phyloP scores from a whole-genome alignment of 2,329 filamentous ascomycete genomes.

The Fusarium setosum region DNA sequence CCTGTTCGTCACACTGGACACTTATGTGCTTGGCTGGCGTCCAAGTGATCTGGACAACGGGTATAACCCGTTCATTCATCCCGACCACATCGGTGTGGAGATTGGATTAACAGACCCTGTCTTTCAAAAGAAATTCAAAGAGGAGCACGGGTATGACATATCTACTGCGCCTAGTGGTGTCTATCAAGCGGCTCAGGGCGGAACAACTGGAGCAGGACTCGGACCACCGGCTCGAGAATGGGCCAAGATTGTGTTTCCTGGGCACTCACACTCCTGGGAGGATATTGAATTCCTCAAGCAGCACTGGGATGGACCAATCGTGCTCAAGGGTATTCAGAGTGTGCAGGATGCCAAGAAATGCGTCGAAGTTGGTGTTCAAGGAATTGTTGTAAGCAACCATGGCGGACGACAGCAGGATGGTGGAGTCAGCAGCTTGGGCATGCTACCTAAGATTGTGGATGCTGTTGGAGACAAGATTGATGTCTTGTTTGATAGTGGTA shows the following conservation, averaged over 20 bases:
- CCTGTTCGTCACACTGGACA: not conserved
- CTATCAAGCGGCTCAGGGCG: constrained; percentile 22
- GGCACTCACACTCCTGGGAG: constrained; percentile 26
- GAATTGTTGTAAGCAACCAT: constrained; percentile 29
- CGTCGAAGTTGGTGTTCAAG: constrained; percentile 18
- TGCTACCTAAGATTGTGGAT: constrained; percentile 10
- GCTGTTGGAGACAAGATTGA: constrained; percentile 14
- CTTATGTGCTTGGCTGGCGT: not conserved
- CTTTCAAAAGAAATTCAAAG: constrained; percentile 23
- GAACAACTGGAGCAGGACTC: constrained; percentile 17
- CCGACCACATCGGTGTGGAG: constrained; percentile 27
- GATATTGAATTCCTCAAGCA: constrained; percentile 25
- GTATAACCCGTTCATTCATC: constrained; percentile 30
- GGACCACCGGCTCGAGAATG: constrained; percentile 23
- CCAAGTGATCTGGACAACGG: constrained; percentile 19
- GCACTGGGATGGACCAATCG: constrained; percentile 24
- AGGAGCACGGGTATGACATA: constrained; percentile 24
- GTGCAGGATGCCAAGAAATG: constrained; percentile 22
- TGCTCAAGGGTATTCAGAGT: constrained; percentile 28
- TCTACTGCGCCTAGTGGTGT: constrained; percentile 11
- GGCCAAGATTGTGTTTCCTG: constrained; percentile 30
- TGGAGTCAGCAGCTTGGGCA: constrained; percentile 25
- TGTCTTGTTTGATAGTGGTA: constrained; percentile 18
- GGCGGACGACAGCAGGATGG: constrained; percentile 26
- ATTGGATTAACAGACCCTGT: constrained; percentile 29